Evolutionary conservation across 352 stramenopile genomes (phyloP).

Genomic region (Plasmopara halstedii): DNA sequence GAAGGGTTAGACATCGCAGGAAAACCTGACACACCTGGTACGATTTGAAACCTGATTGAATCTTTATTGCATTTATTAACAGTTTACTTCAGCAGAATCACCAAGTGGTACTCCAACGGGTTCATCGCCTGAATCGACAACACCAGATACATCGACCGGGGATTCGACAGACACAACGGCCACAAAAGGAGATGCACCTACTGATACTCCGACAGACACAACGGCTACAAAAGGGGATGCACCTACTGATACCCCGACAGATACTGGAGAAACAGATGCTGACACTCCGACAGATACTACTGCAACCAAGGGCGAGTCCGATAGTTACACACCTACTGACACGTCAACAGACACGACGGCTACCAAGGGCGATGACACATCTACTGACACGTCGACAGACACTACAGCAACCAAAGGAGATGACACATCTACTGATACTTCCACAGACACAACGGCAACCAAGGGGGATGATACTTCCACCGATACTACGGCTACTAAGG

Average conservation of each 20-base stretch:
- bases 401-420: background rate
- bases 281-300: background rate
- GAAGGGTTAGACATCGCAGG: conserved; percentile 22
- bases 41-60: background rate
- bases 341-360: conserved; percentile 1
- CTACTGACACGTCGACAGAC: background rate
- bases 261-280: background rate
- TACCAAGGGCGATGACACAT: background rate
- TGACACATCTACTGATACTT: background rate
- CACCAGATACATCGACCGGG: background rate
- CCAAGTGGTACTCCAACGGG: background rate
- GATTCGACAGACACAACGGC: too few species aligned
- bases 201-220: background rate
- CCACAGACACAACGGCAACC: background rate
- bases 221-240: background rate
- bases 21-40: background rate
- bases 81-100: background rate
- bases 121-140: background rate
- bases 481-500: too few species aligned
- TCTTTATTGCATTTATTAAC: background rate
- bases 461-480: background rate
- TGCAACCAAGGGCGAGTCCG: background rate
- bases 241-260: conserved; percentile 2
- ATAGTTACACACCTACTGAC: too few species aligned
- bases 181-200: too few species aligned